Percentiles rank a stretch among this genome's conserved stretches.
Evolutionary conservation across 2,329 filamentous ascomycete species (phyloP).

Genomic region (Neophaeococcomyces aloes): DNA sequence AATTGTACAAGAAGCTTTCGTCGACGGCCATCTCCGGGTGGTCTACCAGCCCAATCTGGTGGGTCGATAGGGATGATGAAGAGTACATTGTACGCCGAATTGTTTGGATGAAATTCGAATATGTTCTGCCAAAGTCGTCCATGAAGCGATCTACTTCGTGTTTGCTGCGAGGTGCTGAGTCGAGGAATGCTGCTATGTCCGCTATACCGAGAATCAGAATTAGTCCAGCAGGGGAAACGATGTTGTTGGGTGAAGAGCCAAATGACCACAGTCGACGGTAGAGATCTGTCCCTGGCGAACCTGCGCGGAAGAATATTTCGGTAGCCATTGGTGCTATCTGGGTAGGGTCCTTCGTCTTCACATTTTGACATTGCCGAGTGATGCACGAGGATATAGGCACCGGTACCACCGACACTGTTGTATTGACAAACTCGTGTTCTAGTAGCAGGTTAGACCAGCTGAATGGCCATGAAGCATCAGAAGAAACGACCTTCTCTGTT

Average conservation of each 20-base stretch:
- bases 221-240: conserved; percentile 28
- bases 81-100: conserved; percentile 24
- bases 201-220: conserved; percentile 18
- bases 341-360: neutral
- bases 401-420: conserved; percentile 2
- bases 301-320: conserved; percentile 19
- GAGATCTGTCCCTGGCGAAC: conserved; percentile 24
- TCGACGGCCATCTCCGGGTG: conserved; percentile 9
- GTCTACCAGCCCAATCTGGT: neutral
- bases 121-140: conserved; percentile 15
- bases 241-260: conserved; percentile 17
- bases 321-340: conserved; percentile 1
- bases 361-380: conserved; percentile 1
- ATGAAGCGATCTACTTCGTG: conserved; percentile 9
- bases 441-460: neutral
- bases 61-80: conserved; percentile 13
- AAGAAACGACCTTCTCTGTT: neutral
- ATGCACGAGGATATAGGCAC: conserved; percentile 6
- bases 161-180: neutral
- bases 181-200: conserved; percentile 9
- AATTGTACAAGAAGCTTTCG: conserved; percentile 19
- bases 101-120: conserved; percentile 27
- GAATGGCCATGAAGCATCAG: neutral
- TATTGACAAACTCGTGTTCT: neutral
- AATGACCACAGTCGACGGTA: conserved; percentile 29